Percentiles rank a stretch among this genome's conserved stretches.
These are phyloP conservation scores for Somion occarium DNA, from an alignment of 1,284 basidiomycete species.

Conservation along the genomic window DNA sequence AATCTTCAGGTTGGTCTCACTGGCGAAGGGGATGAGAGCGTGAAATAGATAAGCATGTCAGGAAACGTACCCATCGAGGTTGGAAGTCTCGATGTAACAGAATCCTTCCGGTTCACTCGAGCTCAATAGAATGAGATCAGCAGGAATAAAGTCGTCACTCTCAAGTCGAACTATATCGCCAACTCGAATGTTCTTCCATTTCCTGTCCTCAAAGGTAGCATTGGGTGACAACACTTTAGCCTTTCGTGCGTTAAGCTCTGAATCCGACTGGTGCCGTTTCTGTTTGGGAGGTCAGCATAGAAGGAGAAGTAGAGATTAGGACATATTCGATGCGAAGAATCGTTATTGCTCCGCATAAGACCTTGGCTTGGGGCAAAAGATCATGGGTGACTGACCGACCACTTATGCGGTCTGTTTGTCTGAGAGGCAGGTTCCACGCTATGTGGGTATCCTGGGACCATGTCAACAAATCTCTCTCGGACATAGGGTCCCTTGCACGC, in stretches of 20 bases:
- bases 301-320: too few relatives aligned
- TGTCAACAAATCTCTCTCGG: too few relatives aligned
- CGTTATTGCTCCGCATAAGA: slow-evolving; percentile 5
- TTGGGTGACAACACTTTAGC: slow-evolving; percentile 74
- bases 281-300: too few relatives aligned
- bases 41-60: background rate
- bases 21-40: slow-evolving; percentile 25
- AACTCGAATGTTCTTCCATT: slow-evolving; percentile 89
- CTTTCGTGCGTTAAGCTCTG: slow-evolving; percentile 83
- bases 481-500: too few relatives aligned
- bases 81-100: slow-evolving; percentile 97
- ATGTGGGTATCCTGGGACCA: background rate
- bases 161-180: slow-evolving; percentile 93
- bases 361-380: background rate
- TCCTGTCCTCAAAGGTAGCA: slow-evolving; percentile 67
- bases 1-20: slow-evolving; percentile 98
- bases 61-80: slow-evolving; percentile 85
- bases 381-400: too few relatives aligned
- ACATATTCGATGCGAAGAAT: background rate
- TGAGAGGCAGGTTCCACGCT: too few relatives aligned
- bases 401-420: too few relatives aligned
- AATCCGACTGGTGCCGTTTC: slow-evolving; percentile 96
- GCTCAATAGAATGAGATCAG: slow-evolving; percentile 85
- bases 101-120: slow-evolving; percentile 96
- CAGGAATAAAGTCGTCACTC: slow-evolving; percentile 93